A percentile compares a stretch with the other conserved stretches of the same genome.
phyloP scores from a whole-genome alignment of 2,329 filamentous ascomycete species.

The Paradendryphiella salina region DNA sequence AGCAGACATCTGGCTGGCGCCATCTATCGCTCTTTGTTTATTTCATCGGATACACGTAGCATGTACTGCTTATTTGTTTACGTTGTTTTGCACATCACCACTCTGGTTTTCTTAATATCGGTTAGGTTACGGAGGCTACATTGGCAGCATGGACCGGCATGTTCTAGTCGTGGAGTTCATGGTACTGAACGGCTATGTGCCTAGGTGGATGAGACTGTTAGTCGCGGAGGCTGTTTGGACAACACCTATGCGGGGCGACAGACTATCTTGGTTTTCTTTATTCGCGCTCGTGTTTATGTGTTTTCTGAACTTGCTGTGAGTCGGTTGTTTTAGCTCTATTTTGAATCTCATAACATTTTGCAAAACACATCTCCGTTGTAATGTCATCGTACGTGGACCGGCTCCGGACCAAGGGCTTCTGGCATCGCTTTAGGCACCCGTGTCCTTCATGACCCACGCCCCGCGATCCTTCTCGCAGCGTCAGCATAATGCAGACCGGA shows the following conservation, averaged over 20 bases:
- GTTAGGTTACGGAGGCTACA: conserved; percentile 3
- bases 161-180: conserved; percentile 16
- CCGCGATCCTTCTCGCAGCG: not conserved
- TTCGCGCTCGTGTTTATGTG: not conserved
- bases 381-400: not conserved
- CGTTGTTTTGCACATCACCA: conserved; percentile 17
- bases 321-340: conserved; percentile 2
- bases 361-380: not conserved
- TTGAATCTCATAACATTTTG: conserved; percentile 5
- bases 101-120: conserved; percentile 14
- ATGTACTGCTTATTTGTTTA: conserved; percentile 11
- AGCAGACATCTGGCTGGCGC: not conserved
- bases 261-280: not conserved
- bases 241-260: conserved; percentile 1
- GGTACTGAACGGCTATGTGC: conserved; percentile 4
- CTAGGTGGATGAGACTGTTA: conserved; percentile 5
- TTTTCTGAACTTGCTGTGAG: not conserved
- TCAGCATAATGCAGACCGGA: not conserved
- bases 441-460: not conserved
- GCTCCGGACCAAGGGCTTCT: not conserved
- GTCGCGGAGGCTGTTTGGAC: conserved; percentile 3
- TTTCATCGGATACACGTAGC: conserved; percentile 6
- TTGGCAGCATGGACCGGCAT: conserved; percentile 12
- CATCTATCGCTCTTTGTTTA: not conserved
- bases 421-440: not conserved